A percentile compares a stretch with the other conserved stretches of the same genome.
phyloP scores from a whole-genome alignment of 441 rosid genomes.

The Adansonia grandidieri region DNA sequence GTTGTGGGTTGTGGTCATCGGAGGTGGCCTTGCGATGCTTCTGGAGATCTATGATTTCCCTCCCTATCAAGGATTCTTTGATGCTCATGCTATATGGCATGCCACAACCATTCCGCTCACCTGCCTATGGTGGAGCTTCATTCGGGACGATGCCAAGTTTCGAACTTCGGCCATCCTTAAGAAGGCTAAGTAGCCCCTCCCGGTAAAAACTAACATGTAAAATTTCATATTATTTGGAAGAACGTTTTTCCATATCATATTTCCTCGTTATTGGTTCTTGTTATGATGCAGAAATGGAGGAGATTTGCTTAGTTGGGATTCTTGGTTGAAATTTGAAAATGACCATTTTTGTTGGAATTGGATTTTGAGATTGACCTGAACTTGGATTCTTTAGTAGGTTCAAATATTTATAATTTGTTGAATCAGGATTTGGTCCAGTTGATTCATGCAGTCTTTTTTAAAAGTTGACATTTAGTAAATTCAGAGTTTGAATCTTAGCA shows the following conservation, averaged over 20 bases:
- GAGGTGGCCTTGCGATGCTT: slow-evolving; percentile 88
- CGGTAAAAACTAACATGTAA: neutral
- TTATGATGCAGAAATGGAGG: neutral
- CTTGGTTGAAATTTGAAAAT: neutral
- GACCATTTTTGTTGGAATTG: slow-evolving; percentile 2
- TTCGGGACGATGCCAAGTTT: slow-evolving; percentile 75
- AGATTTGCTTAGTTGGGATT: neutral
- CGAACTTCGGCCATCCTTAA: slow-evolving; percentile 57
- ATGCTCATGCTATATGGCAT: slow-evolving; percentile 92
- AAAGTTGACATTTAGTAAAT: too few relatives aligned
- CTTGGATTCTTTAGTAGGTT: slow-evolving; percentile 10
- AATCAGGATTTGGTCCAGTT: neutral
- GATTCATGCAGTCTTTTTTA: neutral
- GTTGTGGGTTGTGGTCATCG: slow-evolving; percentile 76
- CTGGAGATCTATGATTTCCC: slow-evolving; percentile 90
- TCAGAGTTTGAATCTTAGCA: neutral
- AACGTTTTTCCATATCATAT: slow-evolving; percentile 1
- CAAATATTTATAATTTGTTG: neutral
- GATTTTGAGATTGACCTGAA: neutral
- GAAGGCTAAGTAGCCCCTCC: slow-evolving; percentile 45
- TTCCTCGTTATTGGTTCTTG: neutral
- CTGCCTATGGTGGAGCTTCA: slow-evolving; percentile 93
- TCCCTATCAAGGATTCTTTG: slow-evolving; percentile 68
- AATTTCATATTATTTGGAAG: neutral
- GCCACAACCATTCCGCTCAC: slow-evolving; percentile 79